Base-by-base conservation (phyloP, 805 yeast genomes). In the Nakazawaea siamensis region DNA sequence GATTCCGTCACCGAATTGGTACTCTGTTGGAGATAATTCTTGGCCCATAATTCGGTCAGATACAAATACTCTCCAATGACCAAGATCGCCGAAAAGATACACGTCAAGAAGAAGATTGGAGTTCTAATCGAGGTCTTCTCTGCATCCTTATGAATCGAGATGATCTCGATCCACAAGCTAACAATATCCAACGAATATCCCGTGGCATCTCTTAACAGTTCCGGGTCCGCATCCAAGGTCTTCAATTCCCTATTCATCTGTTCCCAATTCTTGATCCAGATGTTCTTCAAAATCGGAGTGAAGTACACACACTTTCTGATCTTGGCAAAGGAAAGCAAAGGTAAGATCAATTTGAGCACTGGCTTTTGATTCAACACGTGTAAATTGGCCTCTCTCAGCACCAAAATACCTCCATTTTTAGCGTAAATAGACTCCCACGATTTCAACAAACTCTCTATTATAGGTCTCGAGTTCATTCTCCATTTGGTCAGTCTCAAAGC, bases 31-130 rank as follows among this genome's bases (percentile, higher is more conserved):
- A 43, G 48, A 31, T 54, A 62, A 11, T 52, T 51, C 31, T 56
- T 54, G 2, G 74, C 70, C 68, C 72, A 66, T 28, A 53, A 57
- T 46, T 82, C 92, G 15, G 79, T 60, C 4, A 66, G 58, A 37
- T 67, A 64, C 43, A 81, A 54, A 46, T 70, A 79, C 46, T 78
- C 84, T 2, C 85, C 72, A 34, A 80, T 66, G 24, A 81, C 58
- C 35, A 80, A 56, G 10, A 76, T 59, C 2, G 86, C 62, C 1
- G 80, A 70, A 48, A 79, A 79, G 18, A 80, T 67, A 50, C 86
- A 77, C 1, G 86, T 76, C 20, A 80, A 68, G 47, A 82, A 78
- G 52, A 79, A 80, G 18, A 80, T 80, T 1, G 92, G 92, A 0
- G 90, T 80, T 43, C 86, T 62, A 21, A 80, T 66, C 1, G 84